A percentile compares a stretch with the other conserved stretches of the same genome.
Evolutionary conservation across 352 stramenopile genomes (phyloP).

Genomic region (Phytophthora parvispora): DNA sequence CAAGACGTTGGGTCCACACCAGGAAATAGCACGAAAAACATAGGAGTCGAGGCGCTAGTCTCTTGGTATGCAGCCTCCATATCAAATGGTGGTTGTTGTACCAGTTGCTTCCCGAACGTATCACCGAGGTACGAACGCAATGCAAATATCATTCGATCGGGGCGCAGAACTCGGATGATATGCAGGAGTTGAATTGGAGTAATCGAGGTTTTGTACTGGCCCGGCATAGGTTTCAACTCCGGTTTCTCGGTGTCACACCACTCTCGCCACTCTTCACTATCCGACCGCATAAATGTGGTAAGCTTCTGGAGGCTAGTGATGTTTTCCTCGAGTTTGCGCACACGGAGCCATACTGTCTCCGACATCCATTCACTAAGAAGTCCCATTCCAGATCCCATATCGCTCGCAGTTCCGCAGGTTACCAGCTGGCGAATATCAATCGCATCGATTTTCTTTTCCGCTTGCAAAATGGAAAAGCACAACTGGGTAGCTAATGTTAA

Average conservation of each 20-base stretch:
- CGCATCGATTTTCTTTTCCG: slow-evolving; percentile 69
- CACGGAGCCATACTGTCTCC: slow-evolving; percentile 87
- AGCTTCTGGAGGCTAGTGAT: slow-evolving; percentile 93
- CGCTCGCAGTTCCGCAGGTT: slow-evolving; percentile 47
- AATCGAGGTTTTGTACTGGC: slow-evolving; percentile 66
- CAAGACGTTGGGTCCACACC: slow-evolving; percentile 90
- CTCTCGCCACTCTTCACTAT: slow-evolving; percentile 96
- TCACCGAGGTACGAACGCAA: slow-evolving; percentile 72
- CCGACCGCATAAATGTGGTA: slow-evolving; percentile 95
- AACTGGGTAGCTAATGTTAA: slow-evolving; percentile 93
- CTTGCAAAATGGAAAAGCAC: slow-evolving; percentile 92
- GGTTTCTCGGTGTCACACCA: slow-evolving; percentile 96
- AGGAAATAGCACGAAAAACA: slow-evolving; percentile 95
- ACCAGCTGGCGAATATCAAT: slow-evolving; percentile 86
- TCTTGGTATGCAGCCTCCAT: slow-evolving; percentile 90
- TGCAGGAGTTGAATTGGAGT: slow-evolving; percentile 77
- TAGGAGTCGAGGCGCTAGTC: slow-evolving; percentile 91
- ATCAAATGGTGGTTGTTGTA: slow-evolving; percentile 91
- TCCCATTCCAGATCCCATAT: slow-evolving; percentile 82
- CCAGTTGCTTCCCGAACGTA: slow-evolving; percentile 64
- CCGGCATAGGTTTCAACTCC: slow-evolving; percentile 92
- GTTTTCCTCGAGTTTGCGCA: slow-evolving; percentile 92
- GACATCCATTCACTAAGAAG: slow-evolving; percentile 95
- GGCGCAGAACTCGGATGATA: slow-evolving; percentile 83
- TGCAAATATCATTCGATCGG: slow-evolving; percentile 85